Base-by-base conservation (phyloP, 306 rosid species). In the Trichosanthes truncata region DNA sequence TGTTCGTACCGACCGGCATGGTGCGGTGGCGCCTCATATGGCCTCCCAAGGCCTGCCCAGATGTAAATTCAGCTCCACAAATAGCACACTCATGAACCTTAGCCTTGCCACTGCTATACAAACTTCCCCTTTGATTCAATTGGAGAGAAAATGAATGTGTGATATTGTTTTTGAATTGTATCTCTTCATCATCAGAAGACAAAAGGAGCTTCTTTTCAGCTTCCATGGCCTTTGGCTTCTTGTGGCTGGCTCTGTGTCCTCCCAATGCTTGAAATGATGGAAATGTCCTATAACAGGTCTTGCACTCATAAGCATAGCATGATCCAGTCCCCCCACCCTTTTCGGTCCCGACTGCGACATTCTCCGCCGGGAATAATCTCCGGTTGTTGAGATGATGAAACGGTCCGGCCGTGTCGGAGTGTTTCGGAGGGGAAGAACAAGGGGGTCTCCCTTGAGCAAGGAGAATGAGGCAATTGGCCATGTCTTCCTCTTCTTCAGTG, bases 41-140 rank as follows among this genome's bases (percentile, higher is more conserved):
- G 20, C 98, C 98, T 6, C 98, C 98, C 10, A 95, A 72, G 6
- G 98, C 98, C 77, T 95, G 98, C 0, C 98, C 98, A 9, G 98
- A 95, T 17, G 89, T 85, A 83, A 95, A 95, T 83, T 92, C 97
- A 31, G 97, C 92, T 25, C 98, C 91, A 67, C 98, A 95, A n/a
- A 89, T 81, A 4, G 96, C 89, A 78, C 98, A 95, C 86, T 92
- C 97, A 74, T 94, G 98, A 6, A 94, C 89, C 86, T 92, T 94
- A 41, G 48, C 53, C 40, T 59, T 77, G 5, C 52, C 68, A 56
- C 6, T 59, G 52, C 56, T 40, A 31, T 59, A 74, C 83, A 87
- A 72, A 69, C 87, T 77, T 4, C 71, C 90, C 60, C 80, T 82
- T 29, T 81, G 84, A 74, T 82, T 92, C 78, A 89, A 73, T 74